Percentiles rank a stretch among this genome's conserved stretches.
Evolutionary conservation across 495 filamentous ascomycete species (phyloP).

Genomic region (Podospora pseudocomata): DNA sequence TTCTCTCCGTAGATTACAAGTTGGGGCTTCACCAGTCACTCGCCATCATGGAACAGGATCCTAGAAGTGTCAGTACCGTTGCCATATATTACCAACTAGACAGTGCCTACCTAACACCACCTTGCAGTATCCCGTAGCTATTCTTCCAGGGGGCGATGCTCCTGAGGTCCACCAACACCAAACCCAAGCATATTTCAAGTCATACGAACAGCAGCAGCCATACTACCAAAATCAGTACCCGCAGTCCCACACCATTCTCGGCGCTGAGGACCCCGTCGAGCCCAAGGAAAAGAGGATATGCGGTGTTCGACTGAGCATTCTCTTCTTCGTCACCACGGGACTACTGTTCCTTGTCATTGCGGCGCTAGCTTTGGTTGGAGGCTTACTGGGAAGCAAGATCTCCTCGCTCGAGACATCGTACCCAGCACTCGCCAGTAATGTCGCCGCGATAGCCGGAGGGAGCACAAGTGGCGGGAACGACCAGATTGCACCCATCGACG

Average conservation of each 20-base stretch:
- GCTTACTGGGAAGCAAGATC: background rate
- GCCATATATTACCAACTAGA: background rate
- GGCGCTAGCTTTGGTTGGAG: background rate
- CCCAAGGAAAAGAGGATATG: background rate
- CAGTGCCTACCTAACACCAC: background rate
- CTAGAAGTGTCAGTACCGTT: background rate
- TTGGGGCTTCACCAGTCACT: background rate
- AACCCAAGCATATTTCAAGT: background rate
- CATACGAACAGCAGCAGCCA: background rate
- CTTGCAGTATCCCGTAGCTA: background rate
- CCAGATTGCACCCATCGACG: background rate
- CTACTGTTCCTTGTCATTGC: conserved; percentile 1
- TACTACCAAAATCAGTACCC: background rate
- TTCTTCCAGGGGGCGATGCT: background rate
- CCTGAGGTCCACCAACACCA: background rate
- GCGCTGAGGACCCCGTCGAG: background rate
- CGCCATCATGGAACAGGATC: background rate
- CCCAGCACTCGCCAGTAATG: background rate
- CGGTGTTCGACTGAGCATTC: conserved; percentile 4
- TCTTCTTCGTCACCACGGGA: background rate
- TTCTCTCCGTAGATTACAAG: background rate
- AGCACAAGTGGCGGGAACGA: background rate
- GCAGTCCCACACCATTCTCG: background rate
- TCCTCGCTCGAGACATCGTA: background rate
- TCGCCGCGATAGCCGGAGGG: background rate